Base-by-base conservation (phyloP, 1,284 basidiomycete species). In the Xerocomus minutiporus region DNA sequence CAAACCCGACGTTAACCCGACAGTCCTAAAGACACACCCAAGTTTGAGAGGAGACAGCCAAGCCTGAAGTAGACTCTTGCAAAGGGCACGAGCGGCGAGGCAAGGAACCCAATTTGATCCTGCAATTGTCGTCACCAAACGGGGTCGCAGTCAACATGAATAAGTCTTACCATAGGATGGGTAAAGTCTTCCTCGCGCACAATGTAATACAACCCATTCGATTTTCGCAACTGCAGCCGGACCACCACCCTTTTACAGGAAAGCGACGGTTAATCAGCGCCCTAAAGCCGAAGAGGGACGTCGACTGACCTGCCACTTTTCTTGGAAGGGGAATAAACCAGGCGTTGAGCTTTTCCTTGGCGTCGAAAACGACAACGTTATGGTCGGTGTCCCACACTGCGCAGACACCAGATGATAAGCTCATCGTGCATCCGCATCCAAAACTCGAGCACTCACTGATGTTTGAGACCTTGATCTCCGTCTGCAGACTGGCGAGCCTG, bases 81-180 rank as follows among this genome's bases (percentile, higher is more conserved):
- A 47, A 82, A 51, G 0, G 78, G 75, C 0, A 71, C 61, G 17
- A 82, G 67, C 3, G 79, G 78, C 0, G 83, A 80, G 3, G 82
- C 52, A 17, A 83, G 13, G 17, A 82, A 68, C 5, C 75, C 70
- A 28, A 74, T 61, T 40, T 84, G 67, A 51, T 82, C 79, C 80
- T 82, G 55, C 13, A n/a, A 42, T 28, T 32, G n/a, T 46, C 9
- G 20, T 54, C 46, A 51, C 15, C 41, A 25, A 17, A 17, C 31
- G 4, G 35, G 40, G n/a, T n/a, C 28, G 9, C n/a, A 26, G 15
- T 8, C 35, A 41, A 31, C 8, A 28, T n/a, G 4, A 12, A 36
- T 2, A 35, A 3, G 5, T n/a, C 63, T 38, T 43, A 65, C 65
- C 53, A 55, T 56, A 4, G 67, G 64, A 45, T 61, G 59, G 11